Evolutionary conservation across 106 monocot species (phyloP).

Genomic region (Allium fistulosum): DNA sequence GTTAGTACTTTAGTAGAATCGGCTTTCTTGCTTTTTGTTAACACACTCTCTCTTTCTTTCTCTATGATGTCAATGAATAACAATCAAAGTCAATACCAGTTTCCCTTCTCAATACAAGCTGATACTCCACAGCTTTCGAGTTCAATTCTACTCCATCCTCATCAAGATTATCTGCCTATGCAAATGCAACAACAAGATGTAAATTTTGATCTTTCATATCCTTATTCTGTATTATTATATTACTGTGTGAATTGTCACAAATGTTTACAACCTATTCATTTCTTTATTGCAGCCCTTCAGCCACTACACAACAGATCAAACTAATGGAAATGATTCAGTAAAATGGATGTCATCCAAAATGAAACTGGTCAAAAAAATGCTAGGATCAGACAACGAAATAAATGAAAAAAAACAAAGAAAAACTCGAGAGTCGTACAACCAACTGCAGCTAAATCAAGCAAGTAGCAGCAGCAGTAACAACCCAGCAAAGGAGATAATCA

Average conservation of each 20-base stretch:
- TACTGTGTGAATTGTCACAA: not conserved
- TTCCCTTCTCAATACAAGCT: not conserved
- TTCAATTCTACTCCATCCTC: not conserved
- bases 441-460: constrained; percentile 4
- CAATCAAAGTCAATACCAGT: constrained; percentile 7
- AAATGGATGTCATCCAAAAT: constrained; percentile 20
- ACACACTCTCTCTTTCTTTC: constrained; percentile 4
- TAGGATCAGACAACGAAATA: not conserved
- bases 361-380: constrained; percentile 14
- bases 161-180: not conserved
- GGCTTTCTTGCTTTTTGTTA: not conserved
- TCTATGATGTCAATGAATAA: constrained; percentile 5
- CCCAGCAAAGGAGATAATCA: constrained; percentile 1
- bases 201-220: not conserved
- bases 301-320: not conserved
- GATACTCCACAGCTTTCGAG: constrained; percentile 8
- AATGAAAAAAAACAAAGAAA: constrained; percentile 1
- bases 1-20: not conserved
- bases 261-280: not conserved
- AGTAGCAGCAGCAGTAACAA: constrained; percentile 1
- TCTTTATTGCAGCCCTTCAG: not conserved
- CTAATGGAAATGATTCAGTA: not conserved
- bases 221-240: too few species aligned
- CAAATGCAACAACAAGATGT: constrained; percentile 6
- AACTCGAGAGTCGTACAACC: constrained; percentile 6